phyloP scores from a whole-genome alignment of 768 basidiomycete species.

The Mycena polygramma region DNA sequence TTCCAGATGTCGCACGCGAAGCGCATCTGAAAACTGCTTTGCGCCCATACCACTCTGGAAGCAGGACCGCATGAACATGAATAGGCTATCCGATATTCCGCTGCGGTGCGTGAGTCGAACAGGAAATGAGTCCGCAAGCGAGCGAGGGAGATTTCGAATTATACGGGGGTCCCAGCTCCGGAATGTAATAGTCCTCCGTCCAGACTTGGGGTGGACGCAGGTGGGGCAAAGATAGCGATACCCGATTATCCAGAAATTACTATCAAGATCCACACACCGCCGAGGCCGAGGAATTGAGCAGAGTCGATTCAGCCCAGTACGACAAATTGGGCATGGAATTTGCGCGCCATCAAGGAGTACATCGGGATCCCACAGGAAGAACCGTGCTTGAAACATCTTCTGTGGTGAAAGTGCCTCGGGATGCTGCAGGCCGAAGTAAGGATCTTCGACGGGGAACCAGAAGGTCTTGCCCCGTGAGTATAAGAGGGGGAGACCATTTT shows the following conservation, averaged over 20 bases:
- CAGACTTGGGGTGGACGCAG: constrained; percentile 4
- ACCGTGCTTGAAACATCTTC: constrained; percentile 3
- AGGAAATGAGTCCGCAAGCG: constrained; percentile 30
- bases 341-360: not conserved
- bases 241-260: constrained; percentile 12
- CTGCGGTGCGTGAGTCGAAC: constrained; percentile 38
- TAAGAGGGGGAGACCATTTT: constrained; percentile 5
- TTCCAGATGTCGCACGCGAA: constrained; percentile 38
- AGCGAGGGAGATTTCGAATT: not conserved
- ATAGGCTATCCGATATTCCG: constrained; percentile 37
- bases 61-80: constrained; percentile 37
- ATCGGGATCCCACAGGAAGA: constrained; percentile 18
- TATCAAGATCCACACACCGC: constrained; percentile 13
- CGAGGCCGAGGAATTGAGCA: constrained; percentile 8
- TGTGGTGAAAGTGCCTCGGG: not conserved
- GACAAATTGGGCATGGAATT: constrained; percentile 9
- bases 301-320: not conserved
- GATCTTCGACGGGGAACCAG: constrained; percentile 19
- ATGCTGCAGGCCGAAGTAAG: constrained; percentile 5
- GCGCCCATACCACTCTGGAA: constrained; percentile 43
- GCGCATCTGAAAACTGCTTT: constrained; percentile 41
- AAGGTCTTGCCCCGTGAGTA: constrained; percentile 3
- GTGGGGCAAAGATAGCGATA: constrained; percentile 18
- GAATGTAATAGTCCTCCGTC: not conserved
- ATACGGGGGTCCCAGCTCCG: constrained; percentile 18